Evolutionary conservation across 2,329 filamentous ascomycete genomes (phyloP), one percentile per base, ranked within the genome.

Genomic region (Emergomyces africanus): DNA sequence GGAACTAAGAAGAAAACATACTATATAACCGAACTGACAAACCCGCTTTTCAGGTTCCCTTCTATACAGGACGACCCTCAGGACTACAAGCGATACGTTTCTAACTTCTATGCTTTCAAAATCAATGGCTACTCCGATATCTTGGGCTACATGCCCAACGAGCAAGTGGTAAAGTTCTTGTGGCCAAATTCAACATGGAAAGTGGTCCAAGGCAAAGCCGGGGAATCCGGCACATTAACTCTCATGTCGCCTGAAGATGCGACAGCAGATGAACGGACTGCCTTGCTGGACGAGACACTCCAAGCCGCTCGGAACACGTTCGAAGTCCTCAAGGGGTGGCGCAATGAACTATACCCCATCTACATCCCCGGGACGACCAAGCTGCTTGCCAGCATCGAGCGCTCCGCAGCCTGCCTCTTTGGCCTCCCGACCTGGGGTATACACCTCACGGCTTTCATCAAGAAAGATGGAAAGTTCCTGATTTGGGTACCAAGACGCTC

Each of bases 401-500:
- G 90, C n/a, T 79, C 81, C 18, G 89, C 87, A 5, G 82, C 83
- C 59, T 82, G 86, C 0, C 75, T 96, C 9, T 84, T 95, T 54
- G 90, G 90, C 1, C 79, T 87, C 1, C 82, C 87, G 64, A 84
- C 85, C 8, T 95, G 90, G 69, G 90, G 90, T 23, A 83, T 90
- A 37, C 88, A 96, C 71, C 83, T 95, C 81, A 88, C 83, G 33
- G 88, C 83, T 5, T 95, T 88, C 67, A 80, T 87, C 28, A 55
- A n/a, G 10, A 23, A 20, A 8, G 10, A 41, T 3, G 10, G 20
- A 71, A 75, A 25, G 76, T 79, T 44, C 71, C 70, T 35, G 67
- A 79, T 99, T 46, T 97, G 94, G 92, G 83, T 95, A 1, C 88
- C 94, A 3, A 81, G 85, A 51, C 81, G 94, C 10, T 83, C 90